These are phyloP conservation scores for Xylariomycetidae sp. DNA, from an alignment of 2,329 filamentous ascomycete genomes.

Conservation along the genomic window DNA sequence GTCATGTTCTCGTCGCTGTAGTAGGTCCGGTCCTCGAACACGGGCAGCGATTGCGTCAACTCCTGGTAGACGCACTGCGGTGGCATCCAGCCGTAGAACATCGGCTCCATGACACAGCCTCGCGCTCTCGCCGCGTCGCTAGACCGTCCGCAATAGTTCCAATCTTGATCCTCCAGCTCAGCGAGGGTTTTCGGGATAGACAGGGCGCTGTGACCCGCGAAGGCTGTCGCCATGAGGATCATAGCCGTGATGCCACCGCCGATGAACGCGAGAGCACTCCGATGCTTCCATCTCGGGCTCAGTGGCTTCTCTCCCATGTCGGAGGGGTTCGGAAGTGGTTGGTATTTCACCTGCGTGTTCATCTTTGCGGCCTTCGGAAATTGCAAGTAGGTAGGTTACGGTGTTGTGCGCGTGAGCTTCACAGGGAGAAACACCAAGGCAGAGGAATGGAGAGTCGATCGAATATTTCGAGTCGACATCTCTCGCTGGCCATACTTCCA, in stretches of 20 bases:
- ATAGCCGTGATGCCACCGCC: background rate
- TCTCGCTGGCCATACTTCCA: too few species aligned
- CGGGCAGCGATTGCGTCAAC: constrained; percentile 10
- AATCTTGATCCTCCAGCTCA: constrained; percentile 11
- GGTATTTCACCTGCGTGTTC: too few species aligned
- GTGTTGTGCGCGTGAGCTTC: too few species aligned
- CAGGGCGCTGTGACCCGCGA: background rate
- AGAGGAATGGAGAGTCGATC: too few species aligned
- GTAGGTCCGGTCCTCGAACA: constrained; percentile 13
- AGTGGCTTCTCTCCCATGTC: background rate
- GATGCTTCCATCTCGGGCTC: background rate
- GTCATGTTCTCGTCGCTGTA: constrained; percentile 14
- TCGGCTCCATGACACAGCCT: constrained; percentile 16
- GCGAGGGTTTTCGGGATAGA: constrained; percentile 5
- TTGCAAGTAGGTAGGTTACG: too few species aligned
- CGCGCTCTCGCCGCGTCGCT: constrained; percentile 8
- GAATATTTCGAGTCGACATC: too few species aligned
- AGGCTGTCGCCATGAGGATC: background rate
- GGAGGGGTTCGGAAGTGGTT: too few species aligned
- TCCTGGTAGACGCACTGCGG: constrained; percentile 13
- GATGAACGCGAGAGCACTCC: constrained; percentile 2
- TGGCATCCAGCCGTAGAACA: constrained; percentile 17
- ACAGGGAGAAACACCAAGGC: too few species aligned
- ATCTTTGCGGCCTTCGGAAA: too few species aligned
- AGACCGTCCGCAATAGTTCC: constrained; percentile 15